Evolutionary conservation across 179 eudicot genomes (phyloP).

Genomic region (Gypsophila paniculata): DNA sequence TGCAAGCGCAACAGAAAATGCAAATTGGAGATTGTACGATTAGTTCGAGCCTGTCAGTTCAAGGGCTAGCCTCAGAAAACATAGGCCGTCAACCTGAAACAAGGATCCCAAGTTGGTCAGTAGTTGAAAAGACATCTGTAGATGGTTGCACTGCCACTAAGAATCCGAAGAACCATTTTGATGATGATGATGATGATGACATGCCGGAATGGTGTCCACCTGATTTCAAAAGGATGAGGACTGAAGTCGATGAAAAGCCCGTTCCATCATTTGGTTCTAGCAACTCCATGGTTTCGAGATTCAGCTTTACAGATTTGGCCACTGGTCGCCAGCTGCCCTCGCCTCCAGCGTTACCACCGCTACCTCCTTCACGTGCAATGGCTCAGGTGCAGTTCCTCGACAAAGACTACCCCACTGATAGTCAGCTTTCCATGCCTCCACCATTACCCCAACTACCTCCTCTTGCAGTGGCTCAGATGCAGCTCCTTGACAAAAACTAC

Average conservation of each 20-base stretch:
- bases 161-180: constrained; percentile 38
- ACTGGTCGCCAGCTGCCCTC: constrained; percentile 25
- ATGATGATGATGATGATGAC: constrained; percentile 66
- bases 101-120: constrained; percentile 8
- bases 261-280: constrained; percentile 20
- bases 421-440: constrained; percentile 14
- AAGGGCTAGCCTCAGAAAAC: constrained; percentile 10
- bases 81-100: constrained; percentile 17
- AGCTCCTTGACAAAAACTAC: constrained; percentile 11
- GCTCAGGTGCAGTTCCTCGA: constrained; percentile 15
- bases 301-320: constrained; percentile 25
- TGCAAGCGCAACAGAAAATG: constrained; percentile 15
- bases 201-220: constrained; percentile 90
- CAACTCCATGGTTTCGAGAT: constrained; percentile 20
- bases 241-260: constrained; percentile 18
- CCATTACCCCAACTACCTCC: constrained; percentile 7
- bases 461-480: constrained; percentile 11
- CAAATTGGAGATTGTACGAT: constrained; percentile 7
- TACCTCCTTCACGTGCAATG: constrained; percentile 22
- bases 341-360: constrained; percentile 20
- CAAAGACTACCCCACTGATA: constrained; percentile 16
- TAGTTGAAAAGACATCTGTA: constrained; percentile 14
- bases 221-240: constrained; percentile 24
- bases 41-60: constrained; percentile 16
- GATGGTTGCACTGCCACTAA: not conserved